Base-by-base conservation (phyloP, 2,329 filamentous ascomycete genomes). In the Dryadomyces quercivorus region DNA sequence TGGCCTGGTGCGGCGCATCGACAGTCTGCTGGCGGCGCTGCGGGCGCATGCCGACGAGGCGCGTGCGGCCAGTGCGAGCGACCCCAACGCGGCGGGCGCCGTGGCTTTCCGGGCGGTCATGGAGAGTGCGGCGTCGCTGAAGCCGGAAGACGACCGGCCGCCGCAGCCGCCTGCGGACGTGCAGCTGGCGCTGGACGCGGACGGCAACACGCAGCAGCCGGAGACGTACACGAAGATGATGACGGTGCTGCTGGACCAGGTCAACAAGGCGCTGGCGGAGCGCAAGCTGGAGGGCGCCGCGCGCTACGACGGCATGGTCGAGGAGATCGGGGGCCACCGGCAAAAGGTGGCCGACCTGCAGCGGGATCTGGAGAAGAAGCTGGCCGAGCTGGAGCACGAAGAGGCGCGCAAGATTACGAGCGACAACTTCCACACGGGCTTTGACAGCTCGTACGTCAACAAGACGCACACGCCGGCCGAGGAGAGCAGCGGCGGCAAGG, bases 191-290 rank as follows among this genome's bases (percentile, higher is more conserved):
- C 84, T 84, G 60, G 90, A 88, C 50, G 85, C 96, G 31, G 85
- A 94, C 65, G 76, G 78, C 45, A 77, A 88, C 54, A 15, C 16
- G 9, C 80, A 86, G 66, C 82, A 77, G 64, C 81, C 88, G 62
- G 88, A 88, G 0, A 86, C 84, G 15, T 98, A 95, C 66, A 93
- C 89, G 43, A 89, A 94, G 74, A 98, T 98, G 93, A 91, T 98
- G 86, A 88, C 88, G n/a, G 82, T 85, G n/a, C 70, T 98, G 63
- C 79, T 97, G 20, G 93, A 98, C 64, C 87, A 95, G 69, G 90
- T 97, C 45, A 96, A 95, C 63, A 77, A 81, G 69, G 82, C 88
- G 51, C 75, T 95, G 40, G 87, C 91, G 55, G 86, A 90, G 65
- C 53, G 34, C 34, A 1, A 50, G 58, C 73, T 79, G 0, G 56